Evolutionary conservation across 2,329 filamentous ascomycete species (phyloP), one percentile per base, ranked within the genome.

Genomic region (Aotearoamyces nothofagi): DNA sequence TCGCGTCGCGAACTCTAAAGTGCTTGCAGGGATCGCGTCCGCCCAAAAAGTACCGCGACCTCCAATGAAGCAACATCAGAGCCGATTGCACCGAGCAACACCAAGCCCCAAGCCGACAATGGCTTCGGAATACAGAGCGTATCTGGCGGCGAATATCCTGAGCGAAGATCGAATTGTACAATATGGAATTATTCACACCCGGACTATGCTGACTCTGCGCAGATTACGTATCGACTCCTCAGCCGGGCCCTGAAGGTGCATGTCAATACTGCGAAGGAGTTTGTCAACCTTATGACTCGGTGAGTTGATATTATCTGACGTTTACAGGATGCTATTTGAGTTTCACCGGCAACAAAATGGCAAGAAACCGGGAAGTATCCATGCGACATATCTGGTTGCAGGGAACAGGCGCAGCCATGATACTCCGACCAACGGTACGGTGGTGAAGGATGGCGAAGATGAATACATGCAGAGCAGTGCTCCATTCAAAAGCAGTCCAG

Each of bases 361-460:
- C 31, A 81, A 78, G 51, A 78, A 73, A 35, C 64, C 78, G 0
- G 67, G 71, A 13, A 76, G 72, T 15, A 61, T 94, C n/a, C 71
- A 92, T 55, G 90, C 87, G 24, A 94, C 84, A n/a, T 98, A 94
- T 54, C 60, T 94, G 27, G 50, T 98, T 25, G 78, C 75, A 28
- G 90, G 87, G 22, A 67, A 60, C 13, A 78, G 69, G 44, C 61
- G 54, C 30, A 44, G 45, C 5, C 46, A 48, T 11, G 50, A 54
- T 9, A 29, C 40, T 7, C 33, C 41, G 15, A 41, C 50, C 8
- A 63, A 61, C 39, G 57, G 52, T 13, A 37, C 41, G 26, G 44
- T 50, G 17, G 47, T 46, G 14, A 56, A 61, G 19, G 63, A 77
- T 41, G 68, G 59, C n/a, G 76, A 79, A 29, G 69, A 83, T 33